A percentile compares a stretch with the other conserved stretches of the same genome.
phyloP scores from a whole-genome alignment of 164 flowering plant species.

The Umbellularia californica region DNA sequence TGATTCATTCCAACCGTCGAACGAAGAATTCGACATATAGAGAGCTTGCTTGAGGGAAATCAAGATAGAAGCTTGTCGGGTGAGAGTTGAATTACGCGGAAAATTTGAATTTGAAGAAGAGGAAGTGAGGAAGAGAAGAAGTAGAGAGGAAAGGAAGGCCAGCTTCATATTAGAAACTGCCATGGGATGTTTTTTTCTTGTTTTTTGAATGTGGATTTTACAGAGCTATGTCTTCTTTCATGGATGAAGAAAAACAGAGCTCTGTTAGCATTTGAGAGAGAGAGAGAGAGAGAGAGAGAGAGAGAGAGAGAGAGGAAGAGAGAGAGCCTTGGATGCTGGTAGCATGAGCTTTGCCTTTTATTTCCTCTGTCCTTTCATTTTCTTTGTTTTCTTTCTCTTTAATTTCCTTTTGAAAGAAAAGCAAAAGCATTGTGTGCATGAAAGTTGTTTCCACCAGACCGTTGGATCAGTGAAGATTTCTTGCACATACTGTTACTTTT shows the following conservation, averaged over 20 bases:
- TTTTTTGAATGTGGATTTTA: conserved; percentile 10
- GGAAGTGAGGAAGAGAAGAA: conserved; percentile 12
- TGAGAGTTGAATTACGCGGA: conserved; percentile 28
- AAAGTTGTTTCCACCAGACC: conserved; percentile 8
- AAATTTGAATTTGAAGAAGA: conserved; percentile 24
- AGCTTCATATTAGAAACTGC: conserved; percentile 25
- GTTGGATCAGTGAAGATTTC: conserved; percentile 3
- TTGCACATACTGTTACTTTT: neutral
- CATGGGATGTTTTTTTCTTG: conserved; percentile 18
- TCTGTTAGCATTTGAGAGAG: conserved; percentile 10
- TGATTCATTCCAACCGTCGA: conserved; percentile 41
- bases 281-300: conserved; percentile 13
- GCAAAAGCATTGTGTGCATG: conserved; percentile 23
- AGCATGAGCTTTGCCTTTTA: conserved; percentile 3
- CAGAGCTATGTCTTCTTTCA: conserved; percentile 11
- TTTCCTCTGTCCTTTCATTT: conserved; percentile 8
- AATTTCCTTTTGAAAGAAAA: conserved; percentile 38
- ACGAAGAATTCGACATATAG: conserved; percentile 17
- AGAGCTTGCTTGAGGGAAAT: conserved; percentile 42
- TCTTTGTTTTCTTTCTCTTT: conserved; percentile 13
- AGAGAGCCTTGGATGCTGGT: conserved; percentile 16
- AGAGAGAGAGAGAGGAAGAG: conserved; percentile 15
- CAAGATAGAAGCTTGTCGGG: conserved; percentile 43
- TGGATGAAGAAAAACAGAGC: conserved; percentile 14
- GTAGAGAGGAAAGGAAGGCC: conserved; percentile 19